Conservation (phyloP, 2,329 filamentous ascomycete genomes). For the Cadophora malorum region DNA sequence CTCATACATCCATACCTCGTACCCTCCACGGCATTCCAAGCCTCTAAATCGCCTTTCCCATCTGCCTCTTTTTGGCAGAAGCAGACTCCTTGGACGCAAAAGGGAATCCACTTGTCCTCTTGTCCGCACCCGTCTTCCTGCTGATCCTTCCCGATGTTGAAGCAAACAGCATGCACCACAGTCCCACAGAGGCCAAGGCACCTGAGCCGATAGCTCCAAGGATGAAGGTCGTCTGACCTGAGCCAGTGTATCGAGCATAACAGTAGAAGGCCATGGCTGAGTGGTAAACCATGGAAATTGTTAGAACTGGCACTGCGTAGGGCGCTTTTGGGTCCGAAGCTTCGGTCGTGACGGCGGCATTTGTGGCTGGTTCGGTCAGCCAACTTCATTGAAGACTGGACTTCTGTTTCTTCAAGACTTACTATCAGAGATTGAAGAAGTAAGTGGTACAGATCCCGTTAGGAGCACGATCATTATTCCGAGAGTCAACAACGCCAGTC, state of each 20-base stretch:
- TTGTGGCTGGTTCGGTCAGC: constrained; percentile 36
- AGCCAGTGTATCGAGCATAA: constrained; percentile 63
- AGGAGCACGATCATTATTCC: constrained; percentile 63
- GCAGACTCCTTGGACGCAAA: constrained; percentile 63
- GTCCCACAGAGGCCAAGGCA: constrained; percentile 58
- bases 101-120: constrained; percentile 69
- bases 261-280: constrained; percentile 60
- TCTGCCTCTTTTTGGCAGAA: constrained; percentile 40
- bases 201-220: constrained; percentile 58
- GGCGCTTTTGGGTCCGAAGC: constrained; percentile 56
- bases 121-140: constrained; percentile 69
- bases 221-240: constrained; percentile 56
- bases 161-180: constrained; percentile 61
- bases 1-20: no score
- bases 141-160: constrained; percentile 62
- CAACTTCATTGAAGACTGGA: not conserved
- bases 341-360: constrained; percentile 49
- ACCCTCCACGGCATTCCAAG: not conserved
- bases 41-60: constrained; percentile 34
- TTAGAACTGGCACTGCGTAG: constrained; percentile 65
- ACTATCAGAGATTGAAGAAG: constrained; percentile 48
- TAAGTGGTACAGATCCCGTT: constrained; percentile 68
- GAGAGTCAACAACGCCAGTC: constrained; percentile 63
- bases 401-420: constrained; percentile 17
- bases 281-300: constrained; percentile 65